Evolutionary conservation across 2,329 filamentous ascomycete species (phyloP).

Genomic region (Colletotrichum orchidophilum): DNA sequence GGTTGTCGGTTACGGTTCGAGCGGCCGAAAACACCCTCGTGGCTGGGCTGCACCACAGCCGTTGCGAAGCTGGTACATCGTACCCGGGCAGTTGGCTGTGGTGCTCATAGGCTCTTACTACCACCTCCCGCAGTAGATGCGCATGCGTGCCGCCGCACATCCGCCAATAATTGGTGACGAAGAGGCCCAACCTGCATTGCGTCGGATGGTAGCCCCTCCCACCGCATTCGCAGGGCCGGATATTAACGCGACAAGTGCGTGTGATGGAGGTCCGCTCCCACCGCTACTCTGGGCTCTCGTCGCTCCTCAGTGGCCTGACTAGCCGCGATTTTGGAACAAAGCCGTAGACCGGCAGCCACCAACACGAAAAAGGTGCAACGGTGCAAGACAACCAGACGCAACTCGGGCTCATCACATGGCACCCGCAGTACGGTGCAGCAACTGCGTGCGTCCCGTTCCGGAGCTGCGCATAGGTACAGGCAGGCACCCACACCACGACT

Average conservation of each 20-base stretch:
- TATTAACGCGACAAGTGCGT: conserved; percentile 18
- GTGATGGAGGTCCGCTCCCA: conserved; percentile 24
- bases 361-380: conserved; percentile 22
- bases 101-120: conserved; percentile 30
- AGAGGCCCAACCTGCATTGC: conserved; percentile 31
- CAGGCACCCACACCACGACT: conserved; percentile 1
- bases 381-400: conserved; percentile 24
- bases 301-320: conserved; percentile 28
- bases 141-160: conserved; percentile 30
- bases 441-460: conserved; percentile 31
- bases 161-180: conserved; percentile 34
- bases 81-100: conserved; percentile 32
- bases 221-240: conserved; percentile 6
- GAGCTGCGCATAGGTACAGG: conserved; percentile 14
- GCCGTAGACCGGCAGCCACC: conserved; percentile 7
- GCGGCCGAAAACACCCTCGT: conserved; percentile 8
- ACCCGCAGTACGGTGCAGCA: conserved; percentile 12
- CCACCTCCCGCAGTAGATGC: conserved; percentile 28
- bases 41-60: conserved; percentile 11
- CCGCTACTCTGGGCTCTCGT: conserved; percentile 16
- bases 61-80: conserved; percentile 20
- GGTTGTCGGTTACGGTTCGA: conserved; percentile 5
- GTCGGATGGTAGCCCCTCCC: conserved; percentile 22
- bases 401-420: conserved; percentile 27
- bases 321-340: conserved; percentile 24